phyloP scores from a whole-genome alignment of 495 filamentous ascomycete species.

The Podospora anserina region DNA sequence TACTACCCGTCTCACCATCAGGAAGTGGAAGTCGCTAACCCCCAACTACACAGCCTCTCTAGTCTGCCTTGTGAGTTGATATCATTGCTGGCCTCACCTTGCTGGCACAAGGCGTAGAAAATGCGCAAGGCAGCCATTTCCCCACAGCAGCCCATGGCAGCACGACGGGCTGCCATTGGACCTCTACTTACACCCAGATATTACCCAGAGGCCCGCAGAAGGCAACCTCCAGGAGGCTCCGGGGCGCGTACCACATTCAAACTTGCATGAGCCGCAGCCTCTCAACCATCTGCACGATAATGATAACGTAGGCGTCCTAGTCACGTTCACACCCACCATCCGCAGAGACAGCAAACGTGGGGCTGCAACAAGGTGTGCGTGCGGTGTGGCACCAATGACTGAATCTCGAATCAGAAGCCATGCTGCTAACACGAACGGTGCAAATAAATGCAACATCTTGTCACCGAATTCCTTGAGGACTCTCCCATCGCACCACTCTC shows the following conservation, averaged over 20 bases:
- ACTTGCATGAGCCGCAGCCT: neutral
- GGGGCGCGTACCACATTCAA: neutral
- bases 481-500: neutral
- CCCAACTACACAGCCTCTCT: neutral
- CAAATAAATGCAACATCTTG: neutral
- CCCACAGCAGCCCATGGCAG: neutral
- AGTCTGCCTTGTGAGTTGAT: neutral
- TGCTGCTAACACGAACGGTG: neutral
- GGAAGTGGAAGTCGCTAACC: neutral
- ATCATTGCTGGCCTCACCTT: neutral
- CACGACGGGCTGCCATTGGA: neutral
- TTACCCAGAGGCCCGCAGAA: neutral
- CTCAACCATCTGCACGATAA: neutral
- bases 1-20: neutral
- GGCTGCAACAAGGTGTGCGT: neutral
- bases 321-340: neutral
- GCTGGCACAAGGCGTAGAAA: neutral
- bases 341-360: neutral
- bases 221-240: neutral
- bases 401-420: neutral
- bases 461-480: neutral
- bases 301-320: too few species aligned
- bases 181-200: neutral
- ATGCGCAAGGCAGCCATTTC: neutral
- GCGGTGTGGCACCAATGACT: neutral